phyloP scores from a whole-genome alignment of 2,329 filamentous ascomycete genomes.

The Fusarium sp. region DNA sequence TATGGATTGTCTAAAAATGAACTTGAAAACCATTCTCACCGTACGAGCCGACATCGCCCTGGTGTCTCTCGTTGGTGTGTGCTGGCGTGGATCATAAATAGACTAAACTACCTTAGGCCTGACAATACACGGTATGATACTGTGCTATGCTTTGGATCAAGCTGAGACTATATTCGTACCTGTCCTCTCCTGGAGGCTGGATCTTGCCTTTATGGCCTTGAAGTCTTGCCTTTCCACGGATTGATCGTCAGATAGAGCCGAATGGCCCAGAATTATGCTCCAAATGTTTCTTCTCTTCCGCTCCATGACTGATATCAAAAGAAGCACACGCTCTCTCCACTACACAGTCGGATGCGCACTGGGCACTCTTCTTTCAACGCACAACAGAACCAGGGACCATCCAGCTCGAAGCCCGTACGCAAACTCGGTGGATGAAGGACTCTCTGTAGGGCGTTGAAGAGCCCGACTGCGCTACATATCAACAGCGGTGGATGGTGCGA shows the following conservation, averaged over 20 bases:
- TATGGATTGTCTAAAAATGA: constrained; percentile 1
- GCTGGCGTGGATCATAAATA: constrained; percentile 23
- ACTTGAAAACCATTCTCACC: constrained; percentile 9
- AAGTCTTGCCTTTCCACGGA: constrained; percentile 26
- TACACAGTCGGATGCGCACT: constrained; percentile 44
- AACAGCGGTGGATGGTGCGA: constrained; percentile 41
- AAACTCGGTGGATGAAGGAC: constrained; percentile 42
- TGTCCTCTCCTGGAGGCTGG: constrained; percentile 6
- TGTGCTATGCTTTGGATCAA: constrained; percentile 27
- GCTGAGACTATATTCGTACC: constrained; percentile 23
- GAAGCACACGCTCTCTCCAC: constrained; percentile 1
- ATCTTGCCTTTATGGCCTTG: constrained; percentile 14
- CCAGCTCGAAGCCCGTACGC: constrained; percentile 34
- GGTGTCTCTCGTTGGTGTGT: constrained; percentile 23
- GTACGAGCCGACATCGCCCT: constrained; percentile 33
- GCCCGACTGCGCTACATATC: constrained; percentile 19
- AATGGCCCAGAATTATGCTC: constrained; percentile 10
- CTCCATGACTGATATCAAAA: constrained; percentile 10
- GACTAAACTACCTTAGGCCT: constrained; percentile 14
- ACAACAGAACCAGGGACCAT: constrained; percentile 40
- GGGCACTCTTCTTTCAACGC: constrained; percentile 44
- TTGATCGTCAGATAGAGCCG: constrained; percentile 1
- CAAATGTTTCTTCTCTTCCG: constrained; percentile 28
- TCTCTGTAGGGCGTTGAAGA: constrained; percentile 38
- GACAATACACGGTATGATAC: constrained; percentile 23